Conservation (phyloP, 75 land plant species). For the Picea sitchensis region DNA sequence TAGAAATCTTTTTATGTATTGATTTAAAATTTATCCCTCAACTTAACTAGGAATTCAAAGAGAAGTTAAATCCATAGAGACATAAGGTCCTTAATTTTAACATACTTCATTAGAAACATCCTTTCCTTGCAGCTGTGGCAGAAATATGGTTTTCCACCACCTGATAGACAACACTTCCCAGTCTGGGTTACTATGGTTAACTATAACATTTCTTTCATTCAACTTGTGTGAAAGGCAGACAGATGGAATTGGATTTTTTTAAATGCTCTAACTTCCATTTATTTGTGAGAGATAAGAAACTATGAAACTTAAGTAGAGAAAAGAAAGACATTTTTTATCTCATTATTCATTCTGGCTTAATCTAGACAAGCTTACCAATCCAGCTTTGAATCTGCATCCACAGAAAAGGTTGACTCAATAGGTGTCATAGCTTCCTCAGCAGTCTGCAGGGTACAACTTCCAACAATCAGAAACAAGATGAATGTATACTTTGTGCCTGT, state of each 20-base stretch:
- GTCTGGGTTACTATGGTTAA: not conserved
- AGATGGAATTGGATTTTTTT: not conserved
- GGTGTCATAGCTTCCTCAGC: constrained; percentile 55
- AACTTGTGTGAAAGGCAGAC: not conserved
- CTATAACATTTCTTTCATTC: not conserved
- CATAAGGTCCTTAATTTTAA: not conserved
- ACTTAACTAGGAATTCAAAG: not conserved
- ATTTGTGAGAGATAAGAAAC: no score
- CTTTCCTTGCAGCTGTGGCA: not conserved
- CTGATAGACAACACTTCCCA: not conserved
- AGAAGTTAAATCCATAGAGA: not conserved
- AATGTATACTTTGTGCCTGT: no score
- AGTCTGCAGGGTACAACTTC: constrained; percentile 16
- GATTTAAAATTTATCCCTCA: not conserved
- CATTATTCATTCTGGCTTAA: not conserved
- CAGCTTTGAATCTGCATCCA: constrained; percentile 32
- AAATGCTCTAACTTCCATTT: not conserved
- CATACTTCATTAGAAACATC: not conserved
- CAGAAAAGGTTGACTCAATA: constrained; percentile 47
- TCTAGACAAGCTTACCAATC: constrained; percentile 28
- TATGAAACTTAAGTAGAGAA: no score
- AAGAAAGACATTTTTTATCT: not conserved
- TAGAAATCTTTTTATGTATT: not conserved
- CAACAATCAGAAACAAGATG: not conserved
- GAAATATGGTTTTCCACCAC: not conserved